A percentile compares a stretch with the other conserved stretches of the same genome.
These are phyloP conservation scores for Larix kaempferi DNA, from an alignment of 75 land plant species.

Conservation along the genomic window DNA sequence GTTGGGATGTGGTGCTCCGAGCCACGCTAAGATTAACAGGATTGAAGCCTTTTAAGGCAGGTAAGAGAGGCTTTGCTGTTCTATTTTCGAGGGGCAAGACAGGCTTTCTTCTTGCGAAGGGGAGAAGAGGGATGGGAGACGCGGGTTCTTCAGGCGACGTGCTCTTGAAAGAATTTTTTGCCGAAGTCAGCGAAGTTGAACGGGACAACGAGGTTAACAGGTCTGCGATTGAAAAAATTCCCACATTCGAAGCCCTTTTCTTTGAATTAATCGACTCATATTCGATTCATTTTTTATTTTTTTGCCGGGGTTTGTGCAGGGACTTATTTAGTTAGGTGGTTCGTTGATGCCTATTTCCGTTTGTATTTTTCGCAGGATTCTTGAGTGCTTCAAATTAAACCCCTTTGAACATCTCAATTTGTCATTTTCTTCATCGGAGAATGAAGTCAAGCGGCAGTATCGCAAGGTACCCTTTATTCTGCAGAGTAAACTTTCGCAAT, in stretches of 20 bases:
- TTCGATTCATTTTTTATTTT: too few species aligned
- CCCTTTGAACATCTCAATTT: conserved; percentile 95
- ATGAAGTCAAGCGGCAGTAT: conserved; percentile 91
- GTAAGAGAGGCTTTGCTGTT: too few species aligned
- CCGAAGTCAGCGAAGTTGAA: conserved; percentile 98
- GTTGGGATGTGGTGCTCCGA: too few species aligned
- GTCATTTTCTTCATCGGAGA: conserved; percentile 62
- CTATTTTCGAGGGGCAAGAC: too few species aligned
- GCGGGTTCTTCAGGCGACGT: conserved; percentile 59
- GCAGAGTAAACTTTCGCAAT: neutral
- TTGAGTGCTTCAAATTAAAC: conserved; percentile 94
- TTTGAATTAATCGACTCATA: too few species aligned
- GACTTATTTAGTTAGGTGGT: too few species aligned
- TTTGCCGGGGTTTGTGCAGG: too few species aligned
- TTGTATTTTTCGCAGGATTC: conserved; percentile 42
- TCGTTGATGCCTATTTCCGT: too few species aligned
- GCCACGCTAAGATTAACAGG: too few species aligned
- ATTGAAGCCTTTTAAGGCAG: too few species aligned
- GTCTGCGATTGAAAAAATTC: conserved; percentile 3
- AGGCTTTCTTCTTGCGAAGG: neutral
- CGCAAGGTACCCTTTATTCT: conserved; percentile 54
- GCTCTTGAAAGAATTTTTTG: conserved; percentile 86
- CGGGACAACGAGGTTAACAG: conserved; percentile 93
- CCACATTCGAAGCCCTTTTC: too few species aligned
- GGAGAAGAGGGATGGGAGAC: conserved; percentile 42